Evolutionary conservation across 192 early-diverging fungal species (phyloP).

Genomic region (Linnemannia elongata): DNA sequence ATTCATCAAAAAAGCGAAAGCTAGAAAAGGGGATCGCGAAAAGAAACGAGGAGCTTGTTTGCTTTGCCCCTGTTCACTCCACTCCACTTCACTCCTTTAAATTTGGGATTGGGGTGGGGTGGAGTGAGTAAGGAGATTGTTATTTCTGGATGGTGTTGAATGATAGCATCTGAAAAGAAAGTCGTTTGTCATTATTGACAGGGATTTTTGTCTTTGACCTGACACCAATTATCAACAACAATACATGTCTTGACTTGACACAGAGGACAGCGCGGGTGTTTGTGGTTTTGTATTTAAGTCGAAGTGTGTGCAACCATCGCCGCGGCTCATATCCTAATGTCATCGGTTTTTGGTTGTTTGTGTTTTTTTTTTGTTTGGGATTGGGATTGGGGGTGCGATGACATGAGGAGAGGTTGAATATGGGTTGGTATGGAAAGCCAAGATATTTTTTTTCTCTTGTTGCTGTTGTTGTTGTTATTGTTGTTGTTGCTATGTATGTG

Average conservation of each 20-base stretch:
- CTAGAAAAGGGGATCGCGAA: not conserved
- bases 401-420: not conserved
- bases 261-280: not conserved
- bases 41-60: not conserved
- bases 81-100: not conserved
- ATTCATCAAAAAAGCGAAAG: constrained; percentile 2
- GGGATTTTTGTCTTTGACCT: not conserved
- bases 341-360: too few species aligned
- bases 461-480: too few species aligned
- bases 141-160: not conserved
- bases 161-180: not conserved
- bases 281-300: not conserved
- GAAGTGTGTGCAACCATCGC: constrained; percentile 4
- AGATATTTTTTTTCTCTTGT: not conserved
- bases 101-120: not conserved
- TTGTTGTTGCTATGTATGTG: too few species aligned
- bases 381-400: not conserved
- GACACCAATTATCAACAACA: not conserved
- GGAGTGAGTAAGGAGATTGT: too few species aligned
- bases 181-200: constrained; percentile 1
- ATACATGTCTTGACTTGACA: not conserved
- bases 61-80: not conserved
- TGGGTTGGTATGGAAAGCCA: not conserved
- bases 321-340: not conserved
- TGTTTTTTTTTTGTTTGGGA: not conserved